Percentiles rank a stretch among this genome's conserved stretches.
These are phyloP conservation scores for Coniochaeta sp. DNA, from an alignment of 2,329 filamentous ascomycete species.

Conservation along the genomic window DNA sequence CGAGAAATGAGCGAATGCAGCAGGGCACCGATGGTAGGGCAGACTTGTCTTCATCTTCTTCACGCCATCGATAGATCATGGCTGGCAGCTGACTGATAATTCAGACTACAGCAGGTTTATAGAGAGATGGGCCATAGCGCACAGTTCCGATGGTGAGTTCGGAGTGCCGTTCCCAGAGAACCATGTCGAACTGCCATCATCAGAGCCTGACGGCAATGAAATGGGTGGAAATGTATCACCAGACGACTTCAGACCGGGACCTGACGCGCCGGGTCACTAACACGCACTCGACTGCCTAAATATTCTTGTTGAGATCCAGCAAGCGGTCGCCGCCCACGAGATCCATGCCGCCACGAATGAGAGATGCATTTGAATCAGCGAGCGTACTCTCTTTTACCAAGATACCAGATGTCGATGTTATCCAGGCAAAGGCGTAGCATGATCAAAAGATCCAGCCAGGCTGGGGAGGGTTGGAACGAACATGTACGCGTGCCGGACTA, in stretches of 20 bases:
- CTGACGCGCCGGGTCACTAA: background rate
- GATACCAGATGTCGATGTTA: background rate
- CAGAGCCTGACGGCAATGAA: slow-evolving; percentile 20
- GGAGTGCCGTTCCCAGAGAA: slow-evolving; percentile 37
- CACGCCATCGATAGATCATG: background rate
- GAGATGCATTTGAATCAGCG: background rate
- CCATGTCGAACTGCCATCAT: slow-evolving; percentile 39
- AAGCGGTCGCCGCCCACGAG: background rate
- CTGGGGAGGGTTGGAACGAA: background rate
- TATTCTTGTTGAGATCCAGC: background rate
- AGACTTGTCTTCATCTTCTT: background rate
- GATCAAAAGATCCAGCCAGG: too few species aligned
- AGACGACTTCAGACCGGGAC: background rate
- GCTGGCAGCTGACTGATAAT: background rate
- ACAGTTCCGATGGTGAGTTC: slow-evolving; percentile 38
- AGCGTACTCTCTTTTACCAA: background rate
- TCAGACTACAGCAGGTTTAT: slow-evolving; percentile 28
- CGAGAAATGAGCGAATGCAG: slow-evolving; percentile 21
- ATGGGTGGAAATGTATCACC: background rate
- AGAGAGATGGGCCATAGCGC: slow-evolving; percentile 36
- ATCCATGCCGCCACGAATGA: background rate
- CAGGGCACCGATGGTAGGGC: slow-evolving; percentile 29
- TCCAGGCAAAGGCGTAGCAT: background rate
- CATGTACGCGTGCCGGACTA: background rate
- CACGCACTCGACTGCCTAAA: background rate